Base-by-base conservation (phyloP, 2,329 filamentous ascomycete genomes). In the Monilinia vaccinii-corymbosi region DNA sequence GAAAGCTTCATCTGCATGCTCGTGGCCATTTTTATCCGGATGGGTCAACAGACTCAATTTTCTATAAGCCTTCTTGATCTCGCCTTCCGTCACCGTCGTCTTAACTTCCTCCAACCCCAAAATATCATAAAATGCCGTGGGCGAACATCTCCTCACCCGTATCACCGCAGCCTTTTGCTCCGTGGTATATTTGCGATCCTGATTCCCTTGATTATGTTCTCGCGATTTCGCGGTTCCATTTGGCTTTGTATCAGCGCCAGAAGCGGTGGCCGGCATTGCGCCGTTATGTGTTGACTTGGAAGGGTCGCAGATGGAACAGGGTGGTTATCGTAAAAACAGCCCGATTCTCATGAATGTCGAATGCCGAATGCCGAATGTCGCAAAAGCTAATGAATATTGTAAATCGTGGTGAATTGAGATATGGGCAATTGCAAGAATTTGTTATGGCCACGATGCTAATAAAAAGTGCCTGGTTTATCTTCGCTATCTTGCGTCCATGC, bases 1-100 rank as follows among this genome's bases (percentile, higher is more conserved):
- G 78, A 99, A 99, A 36, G 94, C 94, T 77, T 99, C 94, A 73
- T 97, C 94, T 59, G 94, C 93, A 62, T 95, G 85, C 42, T 93
- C 87, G 73, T 97, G 92, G 55, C 92, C 92, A 80, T 99, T 99
- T 79, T 99, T 99, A 79, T 99, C 94, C 64, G 94, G 94, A 79
- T 99, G 94, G 62, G 94, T 99, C 71, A 97, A 80, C 70, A 99
- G 78, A 72, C 89, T 94, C 73, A 95, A 81, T 77, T 96, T 97
- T 71, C 93, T 84, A 76, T 99, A 99, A 8, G 94, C 93, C 78
- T 97, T 97, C 75, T 97, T 99, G 72, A 99, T 91, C 70, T 97
- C 93, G 63, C 79, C 75, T 68, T 97, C 93, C 52, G 84, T 84
- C 69, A 83, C 87, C 23, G 85, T 82, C 60, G 80, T 76, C 68